Evolutionary conservation across 305 asterid species (phyloP).

Genomic region (Caryopteris hybrid): DNA sequence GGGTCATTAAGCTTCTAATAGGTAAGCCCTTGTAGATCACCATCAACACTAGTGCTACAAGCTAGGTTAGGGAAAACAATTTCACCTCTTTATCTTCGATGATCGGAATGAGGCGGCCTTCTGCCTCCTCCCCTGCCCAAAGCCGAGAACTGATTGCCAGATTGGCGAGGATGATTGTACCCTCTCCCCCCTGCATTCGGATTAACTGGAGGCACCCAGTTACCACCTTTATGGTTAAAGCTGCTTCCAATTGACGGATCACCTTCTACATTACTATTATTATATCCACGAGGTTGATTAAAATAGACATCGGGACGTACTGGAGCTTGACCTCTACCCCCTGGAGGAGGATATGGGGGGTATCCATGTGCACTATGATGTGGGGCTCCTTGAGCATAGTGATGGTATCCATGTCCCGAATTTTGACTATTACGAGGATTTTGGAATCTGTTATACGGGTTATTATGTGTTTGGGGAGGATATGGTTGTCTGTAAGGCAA

Average conservation of each 20-base stretch:
- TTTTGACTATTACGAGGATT: slow-evolving; percentile 29
- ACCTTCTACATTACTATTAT: slow-evolving; percentile 24
- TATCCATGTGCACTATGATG: too few relatives aligned
- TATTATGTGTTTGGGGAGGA: slow-evolving; percentile 30
- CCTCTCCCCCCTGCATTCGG: slow-evolving; percentile 45
- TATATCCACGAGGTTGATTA: slow-evolving; percentile 40
- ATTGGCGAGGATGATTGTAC: slow-evolving; percentile 35
- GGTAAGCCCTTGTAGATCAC: slow-evolving; percentile 18
- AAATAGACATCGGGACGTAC: slow-evolving; percentile 31
- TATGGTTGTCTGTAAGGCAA: slow-evolving; percentile 37
- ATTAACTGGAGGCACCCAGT: slow-evolving; percentile 32
- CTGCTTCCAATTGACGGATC: slow-evolving; percentile 29
- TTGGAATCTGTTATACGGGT: slow-evolving; percentile 30
- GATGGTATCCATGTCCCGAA: slow-evolving; percentile 35
- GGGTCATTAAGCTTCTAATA: neutral
- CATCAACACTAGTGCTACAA: too few relatives aligned
- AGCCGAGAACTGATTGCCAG: slow-evolving; percentile 64
- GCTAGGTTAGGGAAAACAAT: slow-evolving; percentile 9
- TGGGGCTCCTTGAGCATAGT: slow-evolving; percentile 20
- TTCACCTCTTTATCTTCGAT: slow-evolving; percentile 34
- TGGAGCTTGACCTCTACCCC: slow-evolving; percentile 29
- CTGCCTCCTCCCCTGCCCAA: slow-evolving; percentile 57
- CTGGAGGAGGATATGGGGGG: slow-evolving; percentile 34
- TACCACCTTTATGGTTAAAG: slow-evolving; percentile 24
- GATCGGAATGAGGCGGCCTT: slow-evolving; percentile 52